These are phyloP conservation scores for Lactarius vividus DNA, from an alignment of 768 basidiomycete genomes.

Conservation along the genomic window DNA sequence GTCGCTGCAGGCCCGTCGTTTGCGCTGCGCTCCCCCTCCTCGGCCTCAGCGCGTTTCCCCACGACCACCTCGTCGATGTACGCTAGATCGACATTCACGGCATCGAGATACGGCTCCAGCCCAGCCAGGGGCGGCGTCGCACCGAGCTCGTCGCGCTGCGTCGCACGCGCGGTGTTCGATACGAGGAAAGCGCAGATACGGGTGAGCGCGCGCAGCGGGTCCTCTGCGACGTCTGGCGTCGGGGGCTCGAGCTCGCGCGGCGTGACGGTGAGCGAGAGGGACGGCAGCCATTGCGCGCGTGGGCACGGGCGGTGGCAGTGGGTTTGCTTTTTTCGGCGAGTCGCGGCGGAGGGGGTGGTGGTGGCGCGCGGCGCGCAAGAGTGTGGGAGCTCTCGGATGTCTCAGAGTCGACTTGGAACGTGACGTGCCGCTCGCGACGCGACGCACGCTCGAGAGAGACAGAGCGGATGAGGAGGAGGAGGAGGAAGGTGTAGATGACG, in stretches of 20 bases:
- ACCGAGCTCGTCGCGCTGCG: conserved; percentile 3
- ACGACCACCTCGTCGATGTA: conserved; percentile 6
- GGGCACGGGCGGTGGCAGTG: not conserved
- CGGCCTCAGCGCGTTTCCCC: not conserved
- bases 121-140: conserved; percentile 18
- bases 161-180: conserved; percentile 9
- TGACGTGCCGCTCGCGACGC: conserved; percentile 8
- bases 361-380: not conserved
- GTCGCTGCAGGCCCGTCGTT: not conserved
- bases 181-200: conserved; percentile 19
- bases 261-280: conserved; percentile 19
- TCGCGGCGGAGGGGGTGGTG: not conserved
- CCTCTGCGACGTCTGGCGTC: conserved; percentile 20
- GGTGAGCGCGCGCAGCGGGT: conserved; percentile 9
- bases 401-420: not conserved
- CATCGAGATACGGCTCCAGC: conserved; percentile 10
- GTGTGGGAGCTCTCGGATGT: not conserved
- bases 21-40: too few species aligned
- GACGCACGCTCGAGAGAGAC: not conserved
- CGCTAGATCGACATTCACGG: conserved; percentile 9
- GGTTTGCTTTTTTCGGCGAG: not conserved
- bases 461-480: conserved; percentile 11
- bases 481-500: conserved; percentile 7
- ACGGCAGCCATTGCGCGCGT: not conserved
- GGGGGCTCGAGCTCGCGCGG: conserved; percentile 18